Evolutionary conservation across 2,329 filamentous ascomycete genomes (phyloP).

Genomic region (Orbilia quercus): DNA sequence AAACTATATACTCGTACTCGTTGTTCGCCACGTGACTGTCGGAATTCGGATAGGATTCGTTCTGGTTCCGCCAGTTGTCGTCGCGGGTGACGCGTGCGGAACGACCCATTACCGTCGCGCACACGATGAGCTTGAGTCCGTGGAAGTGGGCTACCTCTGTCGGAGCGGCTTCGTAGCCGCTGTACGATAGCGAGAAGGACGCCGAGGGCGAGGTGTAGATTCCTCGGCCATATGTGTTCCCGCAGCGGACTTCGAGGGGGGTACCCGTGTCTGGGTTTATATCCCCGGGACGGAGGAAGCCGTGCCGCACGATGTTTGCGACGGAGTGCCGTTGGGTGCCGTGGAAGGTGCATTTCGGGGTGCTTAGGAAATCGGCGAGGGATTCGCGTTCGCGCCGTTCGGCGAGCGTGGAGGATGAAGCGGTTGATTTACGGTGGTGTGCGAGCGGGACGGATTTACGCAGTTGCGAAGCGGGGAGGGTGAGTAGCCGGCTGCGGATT

Average conservation of each 20-base stretch:
- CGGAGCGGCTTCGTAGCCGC: conserved; percentile 58
- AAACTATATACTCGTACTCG: conserved; percentile 65
- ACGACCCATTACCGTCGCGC: conserved; percentile 66
- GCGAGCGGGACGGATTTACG: conserved; percentile 47
- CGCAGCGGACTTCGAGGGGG: conserved; percentile 61
- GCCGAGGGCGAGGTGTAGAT: conserved; percentile 66
- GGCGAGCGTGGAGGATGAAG: conserved; percentile 2
- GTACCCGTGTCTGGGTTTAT: conserved; percentile 60
- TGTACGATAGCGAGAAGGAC: conserved; percentile 63
- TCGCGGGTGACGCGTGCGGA: conserved; percentile 60
- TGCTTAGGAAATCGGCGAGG: conserved; percentile 63
- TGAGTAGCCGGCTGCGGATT: conserved; percentile 60
- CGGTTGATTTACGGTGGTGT: conserved; percentile 23
- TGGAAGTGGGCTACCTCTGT: conserved; percentile 62
- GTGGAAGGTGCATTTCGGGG: conserved; percentile 64
- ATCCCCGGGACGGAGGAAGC: conserved; percentile 64
- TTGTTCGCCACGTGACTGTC: conserved; percentile 64
- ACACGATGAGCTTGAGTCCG: conserved; percentile 65
- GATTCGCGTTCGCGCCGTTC: conserved; percentile 59
- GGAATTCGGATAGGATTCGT: conserved; percentile 59
- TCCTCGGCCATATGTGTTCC: conserved; percentile 64
- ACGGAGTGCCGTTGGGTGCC: conserved; percentile 63
- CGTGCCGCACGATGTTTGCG: conserved; percentile 65
- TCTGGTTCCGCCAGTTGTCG: conserved; percentile 60
- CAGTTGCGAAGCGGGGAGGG: conserved; percentile 45